Evolutionary conservation across 176 grass and related monocot genomes (phyloP).

Genomic region (Aechmea fasciata): DNA sequence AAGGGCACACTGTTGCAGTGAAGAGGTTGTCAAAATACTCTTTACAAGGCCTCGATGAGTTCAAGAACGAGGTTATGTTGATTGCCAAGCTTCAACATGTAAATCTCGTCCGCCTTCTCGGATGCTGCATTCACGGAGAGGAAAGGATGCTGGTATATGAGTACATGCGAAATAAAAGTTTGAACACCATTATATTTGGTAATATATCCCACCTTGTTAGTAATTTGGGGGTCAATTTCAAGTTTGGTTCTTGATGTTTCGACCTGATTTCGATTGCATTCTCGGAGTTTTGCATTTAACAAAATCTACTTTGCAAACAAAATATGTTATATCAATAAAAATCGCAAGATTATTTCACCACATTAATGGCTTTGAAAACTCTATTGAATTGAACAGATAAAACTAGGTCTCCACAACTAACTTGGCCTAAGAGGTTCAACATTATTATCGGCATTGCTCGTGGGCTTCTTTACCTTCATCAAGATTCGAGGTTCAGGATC

Average conservation of each 20-base stretch:
- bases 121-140: constrained; percentile 18
- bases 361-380: background rate
- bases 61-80: constrained; percentile 12
- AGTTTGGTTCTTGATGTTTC: no score
- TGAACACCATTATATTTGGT: constrained; percentile 14
- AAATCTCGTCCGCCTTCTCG: constrained; percentile 17
- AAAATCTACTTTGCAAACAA: no score
- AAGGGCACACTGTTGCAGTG: constrained; percentile 8
- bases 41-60: constrained; percentile 3
- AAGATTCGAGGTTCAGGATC: constrained; percentile 17
- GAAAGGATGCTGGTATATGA: constrained; percentile 17
- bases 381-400: constrained; percentile 13
- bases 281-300: background rate
- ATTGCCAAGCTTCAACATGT: constrained; percentile 15
- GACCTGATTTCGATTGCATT: background rate
- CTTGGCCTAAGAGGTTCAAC: constrained; percentile 11
- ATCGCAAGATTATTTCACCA: background rate
- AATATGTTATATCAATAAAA: no score
- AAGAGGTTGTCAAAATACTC: constrained; percentile 15
- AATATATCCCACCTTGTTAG: background rate
- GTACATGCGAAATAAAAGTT: constrained; percentile 17
- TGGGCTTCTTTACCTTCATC: constrained; percentile 20
- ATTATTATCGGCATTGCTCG: constrained; percentile 15
- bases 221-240: background rate
- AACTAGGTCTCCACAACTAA: background rate